Evolutionary conservation across 2,329 filamentous ascomycete species (phyloP), one percentile per base, ranked within the genome.

Genomic region (Xylariaceae sp.): DNA sequence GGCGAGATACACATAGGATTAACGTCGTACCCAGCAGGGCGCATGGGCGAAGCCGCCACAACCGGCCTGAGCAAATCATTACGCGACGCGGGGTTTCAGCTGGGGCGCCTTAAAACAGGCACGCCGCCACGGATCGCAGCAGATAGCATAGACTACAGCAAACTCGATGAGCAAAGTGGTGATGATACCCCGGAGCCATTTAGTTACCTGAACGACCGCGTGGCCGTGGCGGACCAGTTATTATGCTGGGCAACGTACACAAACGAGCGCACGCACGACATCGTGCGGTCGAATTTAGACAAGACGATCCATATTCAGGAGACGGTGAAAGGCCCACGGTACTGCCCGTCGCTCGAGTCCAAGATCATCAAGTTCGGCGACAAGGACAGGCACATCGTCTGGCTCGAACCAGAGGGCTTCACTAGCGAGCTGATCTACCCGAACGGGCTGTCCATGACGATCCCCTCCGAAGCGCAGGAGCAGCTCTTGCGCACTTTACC

Each of bases 1-100:
- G 94, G 92, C 16, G 94, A 99, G 71, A 99, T 99, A 58, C 94
- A 99, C 65, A 95, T 99, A 57, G 94, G 91, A 0, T 74, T 97
- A 7, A 81, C 95, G 49, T 81, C 80, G 2, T 96, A 84, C 67
- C 92, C 94, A 0, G 88, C 94, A 0, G 94, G 94, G 1, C 84
- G 94, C 8, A 91, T 99, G 76, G 94, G 92, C 10, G 94, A 99
- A 73, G 89, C 89, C 19, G 92, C 94, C 0, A 96, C 94, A 0
- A 90, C 90, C 66, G 92, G 92, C 0, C 74, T 99, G 51, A 96
- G 92, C 76, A 94, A 92, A 68, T 96, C 92, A 3, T 76, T 99
- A 40, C 82, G 81, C 56, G 88, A 92, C 49, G 92, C 92, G 1
- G 94, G 94, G 1, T 96, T 99, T 68, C 81, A 87, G 63, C 75